Base-by-base conservation (phyloP, 2,329 filamentous ascomycete genomes). In the Tolypocladium capitatum region DNA sequence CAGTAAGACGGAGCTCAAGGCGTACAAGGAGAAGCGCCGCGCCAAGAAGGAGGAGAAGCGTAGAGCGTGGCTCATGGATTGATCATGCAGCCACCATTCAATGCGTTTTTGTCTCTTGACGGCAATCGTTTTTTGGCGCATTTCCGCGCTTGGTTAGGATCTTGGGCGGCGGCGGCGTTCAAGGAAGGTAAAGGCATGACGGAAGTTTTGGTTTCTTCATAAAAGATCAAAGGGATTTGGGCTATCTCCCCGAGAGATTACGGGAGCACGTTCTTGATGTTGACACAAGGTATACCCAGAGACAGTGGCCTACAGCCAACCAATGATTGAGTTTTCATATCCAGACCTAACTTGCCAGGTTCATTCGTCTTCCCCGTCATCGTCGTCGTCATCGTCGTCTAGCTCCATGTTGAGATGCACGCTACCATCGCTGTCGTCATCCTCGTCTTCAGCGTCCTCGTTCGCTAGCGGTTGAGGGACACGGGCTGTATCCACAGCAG, bases 41-140 rank as follows among this genome's bases (percentile, higher is more conserved):
- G 86, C 86, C 41, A 88, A 81, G 69, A 97, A 97, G 68, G 89
- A 96, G 63, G 89, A 96, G 71, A 97, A 95, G 70, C 76, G 90
- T 51, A 74, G 90, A 54, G 91, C 89, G 10, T 98, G 92, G 88
- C 67, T 97, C 59, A 74, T 82, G 58, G 90, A 95, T 67, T 96
- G 69, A 82, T 14, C 34, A 27, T 8, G 13, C 16, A 13, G 9
- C 24, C 24, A 11, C 27, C 8, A 3, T 28, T 14, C 5, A 9
- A 2, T 13, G 24, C 5, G 14, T 4, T 27, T 4, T 8, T 18
- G 16, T 13, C 7, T 28, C n/a, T 30, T 42, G 47, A 27, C 43
- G 40, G 45, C 41, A 36, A 40, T 35, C 3, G 20, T 44, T 41
- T 21, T 42, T 21, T 43, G 5, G 7, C 24, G 32, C 18, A 41